Percentiles rank a stretch among this genome's conserved stretches.
These are phyloP conservation scores for Phytophthora constricta DNA, from an alignment of 352 stramenopile genomes.

Conservation along the genomic window DNA sequence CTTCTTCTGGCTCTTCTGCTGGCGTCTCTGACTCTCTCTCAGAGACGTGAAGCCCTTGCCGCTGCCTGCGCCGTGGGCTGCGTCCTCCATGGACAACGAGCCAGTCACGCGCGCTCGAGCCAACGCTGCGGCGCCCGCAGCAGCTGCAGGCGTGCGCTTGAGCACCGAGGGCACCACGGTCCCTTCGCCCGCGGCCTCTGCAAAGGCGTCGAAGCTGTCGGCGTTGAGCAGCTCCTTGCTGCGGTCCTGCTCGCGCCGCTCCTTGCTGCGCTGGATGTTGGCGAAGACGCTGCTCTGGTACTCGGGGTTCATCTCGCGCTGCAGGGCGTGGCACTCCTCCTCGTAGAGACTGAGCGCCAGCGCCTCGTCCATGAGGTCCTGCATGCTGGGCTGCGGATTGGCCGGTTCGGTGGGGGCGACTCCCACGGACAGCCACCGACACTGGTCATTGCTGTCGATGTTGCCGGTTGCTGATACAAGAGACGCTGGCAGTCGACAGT, in stretches of 20 bases:
- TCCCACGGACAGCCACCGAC: conserved; percentile 39
- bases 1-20: conserved; percentile 68
- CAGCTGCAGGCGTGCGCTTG: conserved; percentile 27
- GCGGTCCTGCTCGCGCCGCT: conserved; percentile 37
- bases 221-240: conserved; percentile 48
- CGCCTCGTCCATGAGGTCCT: conserved; percentile 80
- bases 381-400: conserved; percentile 46
- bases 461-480: too few species aligned
- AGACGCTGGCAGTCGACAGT: too few species aligned
- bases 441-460: conserved; percentile 25
- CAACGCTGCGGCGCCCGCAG: conserved; percentile 21
- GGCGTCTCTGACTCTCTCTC: conserved; percentile 55
- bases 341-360: conserved; percentile 69
- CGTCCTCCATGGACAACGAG: conserved; percentile 51
- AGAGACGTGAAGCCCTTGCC: conserved; percentile 65
- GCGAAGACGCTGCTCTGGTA: conserved; percentile 45
- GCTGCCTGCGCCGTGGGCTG: conserved; percentile 42
- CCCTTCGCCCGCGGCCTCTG: conserved; percentile 21
- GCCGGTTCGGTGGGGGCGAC: conserved; percentile 5
- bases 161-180: conserved; percentile 22
- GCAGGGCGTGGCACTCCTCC: conserved; percentile 51
- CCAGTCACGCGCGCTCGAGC: conserved; percentile 31
- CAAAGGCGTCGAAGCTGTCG: conserved; percentile 42
- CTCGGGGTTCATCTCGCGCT: conserved; percentile 48
- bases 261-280: conserved; percentile 43